Percentiles rank a stretch among this genome's conserved stretches.
Evolutionary conservation across 352 stramenopile species (phyloP).

Genomic region (Phytophthora macrochlamydospora): DNA sequence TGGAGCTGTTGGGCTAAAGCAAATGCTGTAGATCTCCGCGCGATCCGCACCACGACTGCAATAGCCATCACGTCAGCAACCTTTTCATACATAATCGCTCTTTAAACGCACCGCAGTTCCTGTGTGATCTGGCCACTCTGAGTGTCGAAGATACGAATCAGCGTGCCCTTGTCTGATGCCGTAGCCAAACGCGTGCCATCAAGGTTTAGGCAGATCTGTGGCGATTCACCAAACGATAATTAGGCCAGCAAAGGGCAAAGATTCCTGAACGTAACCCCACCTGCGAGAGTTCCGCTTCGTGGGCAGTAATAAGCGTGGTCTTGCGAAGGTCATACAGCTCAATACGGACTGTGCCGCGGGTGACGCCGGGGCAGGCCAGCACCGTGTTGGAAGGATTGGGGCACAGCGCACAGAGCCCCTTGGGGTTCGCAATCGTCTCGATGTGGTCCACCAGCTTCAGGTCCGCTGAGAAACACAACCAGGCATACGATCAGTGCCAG

Average conservation of each 20-base stretch:
- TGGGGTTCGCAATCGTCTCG: slow-evolving; percentile 98
- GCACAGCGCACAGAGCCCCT: slow-evolving; percentile 94
- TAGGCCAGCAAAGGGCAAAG: background rate
- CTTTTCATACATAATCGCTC: background rate
- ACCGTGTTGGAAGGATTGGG: slow-evolving; percentile 94
- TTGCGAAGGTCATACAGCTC: slow-evolving; percentile 97
- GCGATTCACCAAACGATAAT: background rate
- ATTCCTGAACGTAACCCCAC: slow-evolving; percentile 24
- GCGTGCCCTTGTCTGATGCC: slow-evolving; percentile 96
- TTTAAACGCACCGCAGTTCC: slow-evolving; percentile 64
- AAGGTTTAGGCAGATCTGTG: slow-evolving; percentile 91
- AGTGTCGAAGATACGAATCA: slow-evolving; percentile 98
- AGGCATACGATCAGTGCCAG: background rate
- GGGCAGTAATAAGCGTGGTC: slow-evolving; percentile 95
- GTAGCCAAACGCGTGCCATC: slow-evolving; percentile 96
- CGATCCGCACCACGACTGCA: slow-evolving; percentile 94
- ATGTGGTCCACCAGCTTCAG: slow-evolving; percentile 98
- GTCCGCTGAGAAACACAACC: slow-evolving; percentile 67
- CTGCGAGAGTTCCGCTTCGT: slow-evolving; percentile 94
- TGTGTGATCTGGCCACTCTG: slow-evolving; percentile 92
- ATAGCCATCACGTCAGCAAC: slow-evolving; percentile 10
- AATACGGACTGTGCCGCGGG: slow-evolving; percentile 92
- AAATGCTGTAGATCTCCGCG: slow-evolving; percentile 97
- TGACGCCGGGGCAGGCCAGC: slow-evolving; percentile 95
- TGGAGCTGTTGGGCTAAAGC: slow-evolving; percentile 94